phyloP scores from a whole-genome alignment of 345 rosid species.

The Cardamine occulta region DNA sequence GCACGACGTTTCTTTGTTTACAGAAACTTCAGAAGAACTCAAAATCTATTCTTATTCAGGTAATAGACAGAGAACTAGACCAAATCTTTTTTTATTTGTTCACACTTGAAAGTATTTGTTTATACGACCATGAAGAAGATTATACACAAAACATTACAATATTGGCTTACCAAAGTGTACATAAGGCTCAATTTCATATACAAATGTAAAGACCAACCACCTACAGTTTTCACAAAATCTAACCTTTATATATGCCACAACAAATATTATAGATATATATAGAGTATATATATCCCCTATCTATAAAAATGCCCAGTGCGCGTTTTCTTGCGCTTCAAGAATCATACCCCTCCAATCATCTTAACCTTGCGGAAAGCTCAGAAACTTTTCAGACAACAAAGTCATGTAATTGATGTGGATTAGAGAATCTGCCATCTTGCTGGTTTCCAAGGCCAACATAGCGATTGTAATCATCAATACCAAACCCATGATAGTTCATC shows the following conservation, averaged over 20 bases:
- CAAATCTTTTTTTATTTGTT: neutral
- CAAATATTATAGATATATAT: slow-evolving; percentile 33
- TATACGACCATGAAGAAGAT: slow-evolving; percentile 37
- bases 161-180: slow-evolving; percentile 41
- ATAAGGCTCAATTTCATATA: slow-evolving; percentile 30
- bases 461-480: slow-evolving; percentile 73
- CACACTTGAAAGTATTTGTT: slow-evolving; percentile 43
- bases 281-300: slow-evolving; percentile 27
- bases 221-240: slow-evolving; percentile 43
- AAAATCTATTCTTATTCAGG: neutral
- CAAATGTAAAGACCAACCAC: slow-evolving; percentile 37
- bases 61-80: neutral
- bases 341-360: slow-evolving; percentile 26
- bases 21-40: neutral
- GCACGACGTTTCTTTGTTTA: neutral
- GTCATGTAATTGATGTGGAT: slow-evolving; percentile 81
- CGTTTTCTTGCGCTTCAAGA: slow-evolving; percentile 46
- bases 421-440: slow-evolving; percentile 61
- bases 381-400: slow-evolving; percentile 65
- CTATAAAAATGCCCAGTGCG: slow-evolving; percentile 38
- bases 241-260: slow-evolving; percentile 37
- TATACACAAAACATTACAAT: slow-evolving; percentile 44
- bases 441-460: slow-evolving; percentile 63
- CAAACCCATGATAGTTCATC: slow-evolving; percentile 62
- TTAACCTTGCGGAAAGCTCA: neutral